Percentiles rank a stretch among this genome's conserved stretches.
Conservation (phyloP, 1,284 basidiomycete genomes). For the Cutaneotrichosporon sp. region DNA sequence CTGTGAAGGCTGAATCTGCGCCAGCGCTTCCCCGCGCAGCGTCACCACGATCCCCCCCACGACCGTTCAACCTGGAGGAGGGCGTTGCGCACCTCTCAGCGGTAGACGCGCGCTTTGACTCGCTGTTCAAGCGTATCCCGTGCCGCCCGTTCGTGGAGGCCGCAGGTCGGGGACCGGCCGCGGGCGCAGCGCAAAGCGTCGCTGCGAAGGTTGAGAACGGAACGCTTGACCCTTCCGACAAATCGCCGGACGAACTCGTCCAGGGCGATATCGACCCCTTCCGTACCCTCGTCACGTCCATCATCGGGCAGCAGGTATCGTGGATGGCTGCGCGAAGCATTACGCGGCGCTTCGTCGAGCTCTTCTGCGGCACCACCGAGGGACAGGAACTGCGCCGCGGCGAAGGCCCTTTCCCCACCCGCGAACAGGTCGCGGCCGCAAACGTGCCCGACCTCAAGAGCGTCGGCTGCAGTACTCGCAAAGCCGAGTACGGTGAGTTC, state of each 20-base stretch:
- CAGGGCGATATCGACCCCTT: conserved; percentile 32
- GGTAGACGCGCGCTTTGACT: conserved; percentile 65
- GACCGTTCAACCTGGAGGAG: conserved; percentile 62
- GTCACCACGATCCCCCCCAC: conserved; percentile 13
- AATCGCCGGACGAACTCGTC: not conserved
- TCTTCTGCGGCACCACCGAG: conserved; percentile 58
- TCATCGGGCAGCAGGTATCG: conserved; percentile 83
- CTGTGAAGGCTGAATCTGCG: not conserved
- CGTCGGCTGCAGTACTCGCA: conserved; percentile 70
- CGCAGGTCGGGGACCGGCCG: not conserved
- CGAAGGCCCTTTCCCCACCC: conserved; percentile 58
- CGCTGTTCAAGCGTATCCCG: conserved; percentile 54
- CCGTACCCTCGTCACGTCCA: conserved; percentile 62
- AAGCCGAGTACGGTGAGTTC: conserved; percentile 72
- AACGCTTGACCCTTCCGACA: not conserved
- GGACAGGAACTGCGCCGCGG: conserved; percentile 5
- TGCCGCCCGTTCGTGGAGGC: conserved; percentile 29
- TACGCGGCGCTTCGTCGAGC: conserved; percentile 69
- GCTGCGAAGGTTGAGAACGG: not conserved
- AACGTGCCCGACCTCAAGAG: conserved; percentile 58
- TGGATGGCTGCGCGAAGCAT: conserved; percentile 85
- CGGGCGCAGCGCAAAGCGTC: not conserved
- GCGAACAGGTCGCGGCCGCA: conserved; percentile 60
- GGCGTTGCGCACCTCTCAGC: conserved; percentile 66
- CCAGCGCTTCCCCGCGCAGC: not conserved